A percentile compares a stretch with the other conserved stretches of the same genome.
phyloP scores from a whole-genome alignment of 2,329 filamentous ascomycete species.

The Cladosporium oxysporum region DNA sequence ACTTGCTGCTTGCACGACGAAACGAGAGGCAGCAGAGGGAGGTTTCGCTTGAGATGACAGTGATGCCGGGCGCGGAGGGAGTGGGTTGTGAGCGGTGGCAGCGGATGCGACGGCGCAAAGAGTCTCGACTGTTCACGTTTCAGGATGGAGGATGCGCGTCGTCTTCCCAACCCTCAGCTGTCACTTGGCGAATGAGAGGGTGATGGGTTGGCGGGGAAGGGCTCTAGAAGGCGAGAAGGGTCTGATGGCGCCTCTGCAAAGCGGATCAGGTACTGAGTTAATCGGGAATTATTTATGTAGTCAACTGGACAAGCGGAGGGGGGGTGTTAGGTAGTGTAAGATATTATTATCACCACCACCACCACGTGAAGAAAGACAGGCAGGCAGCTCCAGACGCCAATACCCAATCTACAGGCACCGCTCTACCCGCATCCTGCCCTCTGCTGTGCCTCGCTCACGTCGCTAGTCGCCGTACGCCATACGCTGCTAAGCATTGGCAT shows the following conservation, averaged over 20 bases:
- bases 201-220: background rate
- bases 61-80: background rate
- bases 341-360: background rate
- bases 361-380: background rate
- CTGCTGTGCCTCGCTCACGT: background rate
- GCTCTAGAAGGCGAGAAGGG: background rate
- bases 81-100: background rate
- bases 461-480: background rate
- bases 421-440: background rate
- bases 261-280: background rate
- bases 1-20: background rate
- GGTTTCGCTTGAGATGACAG: background rate
- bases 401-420: background rate
- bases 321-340: background rate
- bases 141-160: constrained; percentile 2
- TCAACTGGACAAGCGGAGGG: background rate
- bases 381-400: background rate
- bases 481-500: constrained; percentile 6
- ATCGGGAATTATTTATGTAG: background rate
- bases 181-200: background rate
- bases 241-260: background rate
- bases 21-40: background rate
- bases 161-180: constrained; percentile 8
- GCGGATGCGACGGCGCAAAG: background rate
- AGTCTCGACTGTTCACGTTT: background rate